These are phyloP conservation scores for Stephanodiscus minutulus DNA, from an alignment of 108 stramenopile genomes.

Conservation along the genomic window DNA sequence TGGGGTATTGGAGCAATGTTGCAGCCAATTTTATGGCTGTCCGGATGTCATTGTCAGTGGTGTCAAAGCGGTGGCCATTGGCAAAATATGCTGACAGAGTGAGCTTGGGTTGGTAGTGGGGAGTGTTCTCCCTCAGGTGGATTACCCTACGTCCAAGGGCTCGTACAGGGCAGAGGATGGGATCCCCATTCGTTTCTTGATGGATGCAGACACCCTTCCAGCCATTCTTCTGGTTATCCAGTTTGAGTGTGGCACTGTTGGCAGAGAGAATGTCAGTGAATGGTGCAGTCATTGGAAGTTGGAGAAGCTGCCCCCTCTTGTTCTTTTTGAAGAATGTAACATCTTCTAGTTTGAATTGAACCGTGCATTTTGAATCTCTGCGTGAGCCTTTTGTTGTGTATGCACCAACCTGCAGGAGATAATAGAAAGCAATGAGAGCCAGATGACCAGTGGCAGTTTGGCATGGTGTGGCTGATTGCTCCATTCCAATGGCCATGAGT, in stretches of 20 bases:
- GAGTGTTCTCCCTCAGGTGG: no score
- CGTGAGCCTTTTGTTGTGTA: background rate
- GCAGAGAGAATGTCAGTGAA: no score
- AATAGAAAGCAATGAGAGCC: background rate
- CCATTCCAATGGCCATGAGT: background rate
- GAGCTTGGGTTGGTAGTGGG: no score
- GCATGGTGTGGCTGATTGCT: background rate
- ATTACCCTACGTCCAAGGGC: background rate
- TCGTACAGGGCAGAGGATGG: background rate
- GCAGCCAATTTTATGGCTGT: constrained; percentile 1
- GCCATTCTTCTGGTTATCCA: constrained; percentile 18
- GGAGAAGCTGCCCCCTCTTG: no score
- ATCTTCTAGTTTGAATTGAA: constrained; percentile 2
- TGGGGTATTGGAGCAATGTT: background rate
- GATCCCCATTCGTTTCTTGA: background rate
- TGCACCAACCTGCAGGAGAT: background rate
- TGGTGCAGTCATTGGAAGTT: no score
- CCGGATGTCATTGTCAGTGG: background rate
- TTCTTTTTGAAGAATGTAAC: no score
- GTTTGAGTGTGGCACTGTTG: background rate
- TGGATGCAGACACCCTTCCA: no score
- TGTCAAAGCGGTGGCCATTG: background rate
- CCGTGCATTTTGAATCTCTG: background rate
- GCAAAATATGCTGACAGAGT: no score
- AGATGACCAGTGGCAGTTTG: no score